These are phyloP conservation scores for Neofusicoccum sp. DNA, from an alignment of 2,329 filamentous ascomycete genomes.

Conservation along the genomic window DNA sequence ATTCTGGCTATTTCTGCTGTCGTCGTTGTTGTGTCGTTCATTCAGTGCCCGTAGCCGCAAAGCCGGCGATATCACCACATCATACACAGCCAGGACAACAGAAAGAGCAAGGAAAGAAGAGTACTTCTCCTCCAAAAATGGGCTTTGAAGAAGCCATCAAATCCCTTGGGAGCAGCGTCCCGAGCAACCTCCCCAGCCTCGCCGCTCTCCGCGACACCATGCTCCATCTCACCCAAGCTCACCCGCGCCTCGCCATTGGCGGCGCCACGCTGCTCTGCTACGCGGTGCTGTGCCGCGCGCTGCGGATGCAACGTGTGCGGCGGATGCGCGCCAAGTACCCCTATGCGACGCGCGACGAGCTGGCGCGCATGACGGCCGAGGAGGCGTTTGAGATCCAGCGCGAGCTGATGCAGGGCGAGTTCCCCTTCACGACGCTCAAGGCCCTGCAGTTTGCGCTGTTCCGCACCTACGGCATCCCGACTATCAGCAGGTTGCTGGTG, in stretches of 20 bases:
- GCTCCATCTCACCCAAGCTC: neutral
- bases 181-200: neutral
- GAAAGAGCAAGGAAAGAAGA: no score
- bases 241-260: neutral
- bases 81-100: neutral
- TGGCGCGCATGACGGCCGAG: slow-evolving; percentile 54
- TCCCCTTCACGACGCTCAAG: slow-evolving; percentile 53
- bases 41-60: no score
- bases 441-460: slow-evolving; percentile 60
- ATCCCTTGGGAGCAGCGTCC: no score
- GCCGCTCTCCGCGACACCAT: neutral
- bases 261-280: slow-evolving; percentile 27
- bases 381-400: slow-evolving; percentile 53
- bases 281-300: slow-evolving; percentile 30
- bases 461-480: slow-evolving; percentile 37
- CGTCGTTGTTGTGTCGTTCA: no score
- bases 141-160: neutral
- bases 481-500: slow-evolving; percentile 36
- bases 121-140: neutral
- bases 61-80: no score
- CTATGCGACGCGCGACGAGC: slow-evolving; percentile 46
- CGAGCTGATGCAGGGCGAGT: slow-evolving; percentile 51
- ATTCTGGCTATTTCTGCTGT: no score
- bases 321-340: slow-evolving; percentile 42
- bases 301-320: slow-evolving; percentile 42